Conservation (phyloP, 2,329 filamentous ascomycete genomes). For the Fusarium veterinarium region DNA sequence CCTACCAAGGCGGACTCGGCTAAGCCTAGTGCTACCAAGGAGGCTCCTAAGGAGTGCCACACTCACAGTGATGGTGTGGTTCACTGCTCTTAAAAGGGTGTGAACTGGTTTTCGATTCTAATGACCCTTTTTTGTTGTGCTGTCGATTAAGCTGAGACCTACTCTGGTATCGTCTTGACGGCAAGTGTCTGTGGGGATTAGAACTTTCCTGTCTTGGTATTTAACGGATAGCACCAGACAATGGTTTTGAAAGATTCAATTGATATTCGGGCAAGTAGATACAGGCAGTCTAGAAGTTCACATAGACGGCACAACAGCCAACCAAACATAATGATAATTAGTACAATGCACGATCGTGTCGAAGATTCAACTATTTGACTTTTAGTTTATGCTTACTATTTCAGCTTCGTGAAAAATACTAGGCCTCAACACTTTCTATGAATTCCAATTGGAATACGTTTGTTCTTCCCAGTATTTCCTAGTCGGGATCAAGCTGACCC, state of each 20-base stretch:
- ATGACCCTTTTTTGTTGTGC: background rate
- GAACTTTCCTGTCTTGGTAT: background rate
- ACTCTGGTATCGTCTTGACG: rapidly evolving
- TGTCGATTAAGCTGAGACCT: no score
- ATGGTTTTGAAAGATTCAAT: rapidly evolving
- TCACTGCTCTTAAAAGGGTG: slow-evolving; percentile 42
- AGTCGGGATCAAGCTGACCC: rapidly evolving
- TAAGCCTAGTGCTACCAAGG: slow-evolving; percentile 5
- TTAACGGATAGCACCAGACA: rapidly evolving
- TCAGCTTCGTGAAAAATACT: rapidly evolving
- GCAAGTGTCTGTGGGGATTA: rapidly evolving
- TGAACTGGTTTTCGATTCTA: background rate
- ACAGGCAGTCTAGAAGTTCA: rapidly evolving
- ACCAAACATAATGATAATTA: background rate
- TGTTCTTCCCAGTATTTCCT: rapidly evolving
- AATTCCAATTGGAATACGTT: rapidly evolving
- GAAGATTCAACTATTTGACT: rapidly evolving
- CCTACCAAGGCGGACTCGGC: slow-evolving; percentile 49
- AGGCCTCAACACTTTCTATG: background rate
- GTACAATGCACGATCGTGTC: rapidly evolving
- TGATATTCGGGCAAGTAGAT: rapidly evolving
- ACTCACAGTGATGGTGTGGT: slow-evolving; percentile 57
- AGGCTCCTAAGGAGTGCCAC: slow-evolving; percentile 51
- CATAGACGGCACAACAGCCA: background rate
- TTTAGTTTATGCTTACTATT: rapidly evolving